These are phyloP conservation scores for Cyanidioschyzon merolae DNA, from an alignment of 23 red algal genomes.

Conservation along the genomic window DNA sequence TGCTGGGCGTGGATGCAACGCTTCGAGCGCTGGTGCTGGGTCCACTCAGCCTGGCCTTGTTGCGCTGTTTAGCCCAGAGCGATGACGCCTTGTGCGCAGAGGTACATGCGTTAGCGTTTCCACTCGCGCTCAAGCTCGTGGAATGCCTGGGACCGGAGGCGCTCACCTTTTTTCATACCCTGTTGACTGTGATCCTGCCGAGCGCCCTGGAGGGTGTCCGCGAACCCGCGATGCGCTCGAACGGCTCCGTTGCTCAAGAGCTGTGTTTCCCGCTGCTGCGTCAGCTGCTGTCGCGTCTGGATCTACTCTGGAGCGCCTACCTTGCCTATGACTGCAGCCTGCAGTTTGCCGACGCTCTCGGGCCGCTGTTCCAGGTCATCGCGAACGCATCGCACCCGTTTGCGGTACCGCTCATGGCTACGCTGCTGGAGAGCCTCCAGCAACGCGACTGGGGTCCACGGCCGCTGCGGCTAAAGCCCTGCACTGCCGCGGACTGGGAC, in stretches of 20 bases:
- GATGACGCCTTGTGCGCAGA: slow-evolving; percentile 31
- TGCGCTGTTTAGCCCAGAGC: slow-evolving; percentile 46
- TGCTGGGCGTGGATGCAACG: slow-evolving; percentile 9
- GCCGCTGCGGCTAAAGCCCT: neutral
- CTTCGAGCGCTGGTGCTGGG: slow-evolving; percentile 39
- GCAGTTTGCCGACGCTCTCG: slow-evolving; percentile 41
- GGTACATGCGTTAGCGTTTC: slow-evolving; percentile 39
- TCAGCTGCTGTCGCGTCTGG: slow-evolving; percentile 33
- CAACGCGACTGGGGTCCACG: neutral
- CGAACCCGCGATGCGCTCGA: neutral
- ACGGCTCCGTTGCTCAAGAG: slow-evolving; percentile 47
- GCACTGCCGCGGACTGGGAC: neutral
- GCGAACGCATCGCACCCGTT: neutral
- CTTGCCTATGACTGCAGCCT: slow-evolving; percentile 50
- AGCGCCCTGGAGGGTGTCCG: slow-evolving; percentile 32
- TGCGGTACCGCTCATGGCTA: neutral
- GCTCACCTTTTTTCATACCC: slow-evolving; percentile 37
- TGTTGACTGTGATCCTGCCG: slow-evolving; percentile 43
- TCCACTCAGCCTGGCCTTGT: slow-evolving; percentile 38
- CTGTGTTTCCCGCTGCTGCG: slow-evolving; percentile 51
- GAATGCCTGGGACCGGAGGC: slow-evolving; percentile 40
- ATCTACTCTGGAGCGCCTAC: slow-evolving; percentile 55
- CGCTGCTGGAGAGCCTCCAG: neutral
- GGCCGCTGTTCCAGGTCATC: slow-evolving; percentile 32
- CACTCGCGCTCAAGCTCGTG: slow-evolving; percentile 40